Evolutionary conservation across 805 yeast genomes (phyloP).

Genomic region (Sporopachydermia quercuum): DNA sequence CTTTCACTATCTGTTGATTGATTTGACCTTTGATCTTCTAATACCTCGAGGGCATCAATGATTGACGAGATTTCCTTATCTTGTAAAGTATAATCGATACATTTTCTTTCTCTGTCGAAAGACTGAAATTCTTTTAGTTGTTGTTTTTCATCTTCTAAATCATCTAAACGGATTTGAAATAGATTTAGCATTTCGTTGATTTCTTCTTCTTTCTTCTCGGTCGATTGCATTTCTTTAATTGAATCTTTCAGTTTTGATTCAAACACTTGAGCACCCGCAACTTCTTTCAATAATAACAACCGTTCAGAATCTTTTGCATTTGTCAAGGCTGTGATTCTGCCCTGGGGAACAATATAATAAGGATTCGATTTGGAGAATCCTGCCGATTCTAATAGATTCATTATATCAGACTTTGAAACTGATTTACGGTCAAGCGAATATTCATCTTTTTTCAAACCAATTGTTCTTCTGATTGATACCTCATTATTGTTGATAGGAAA

Average conservation of each 20-base stretch:
- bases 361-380: constrained; percentile 88
- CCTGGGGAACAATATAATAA: constrained; percentile 95
- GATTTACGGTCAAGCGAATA: constrained; percentile 70
- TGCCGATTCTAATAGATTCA: constrained; percentile 74
- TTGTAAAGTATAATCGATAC: constrained; percentile 57
- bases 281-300: constrained; percentile 66
- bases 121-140: constrained; percentile 59
- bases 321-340: constrained; percentile 75
- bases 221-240: constrained; percentile 58
- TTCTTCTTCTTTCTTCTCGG: constrained; percentile 53
- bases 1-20: constrained; percentile 35
- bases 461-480: constrained; percentile 69
- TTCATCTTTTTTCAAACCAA: constrained; percentile 88
- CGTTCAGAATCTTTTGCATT: constrained; percentile 82
- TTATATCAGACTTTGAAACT: constrained; percentile 66
- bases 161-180: constrained; percentile 48
- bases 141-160: constrained; percentile 65
- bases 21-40: constrained; percentile 42
- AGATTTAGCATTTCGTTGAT: constrained; percentile 52
- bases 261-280: constrained; percentile 88
- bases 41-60: constrained; percentile 39
- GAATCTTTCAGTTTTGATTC: constrained; percentile 73
- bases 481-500: constrained; percentile 58
- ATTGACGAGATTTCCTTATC: constrained; percentile 63
- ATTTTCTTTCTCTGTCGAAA: constrained; percentile 51